These are phyloP conservation scores for Trametes sp. DNA, from an alignment of 1,284 basidiomycete species.

Conservation along the genomic window DNA sequence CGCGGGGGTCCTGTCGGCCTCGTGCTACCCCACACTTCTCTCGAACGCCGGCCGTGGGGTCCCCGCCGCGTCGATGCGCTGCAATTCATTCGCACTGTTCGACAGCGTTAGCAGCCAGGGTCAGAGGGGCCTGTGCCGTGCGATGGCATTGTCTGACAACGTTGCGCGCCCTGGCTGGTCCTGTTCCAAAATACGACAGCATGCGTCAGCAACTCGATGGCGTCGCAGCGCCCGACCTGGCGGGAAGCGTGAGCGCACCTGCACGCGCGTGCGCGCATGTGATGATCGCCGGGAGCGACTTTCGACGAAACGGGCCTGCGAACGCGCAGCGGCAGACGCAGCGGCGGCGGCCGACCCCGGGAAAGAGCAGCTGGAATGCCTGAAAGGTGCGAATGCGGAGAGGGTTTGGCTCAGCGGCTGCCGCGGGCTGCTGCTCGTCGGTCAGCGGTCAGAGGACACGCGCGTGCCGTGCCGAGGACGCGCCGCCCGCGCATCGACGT, in stretches of 20 bases:
- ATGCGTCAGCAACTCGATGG: not conserved
- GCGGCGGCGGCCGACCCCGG: not conserved
- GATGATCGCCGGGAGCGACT: conserved; percentile 2
- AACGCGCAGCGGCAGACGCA: not conserved
- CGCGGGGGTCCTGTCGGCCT: not conserved
- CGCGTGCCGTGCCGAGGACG: conserved; percentile 11
- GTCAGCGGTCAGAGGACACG: not conserved
- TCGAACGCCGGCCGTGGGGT: not conserved
- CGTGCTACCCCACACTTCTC: conserved; percentile 3
- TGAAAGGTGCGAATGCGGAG: not conserved
- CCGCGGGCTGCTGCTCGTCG: too few species aligned
- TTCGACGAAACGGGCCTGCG: not conserved
- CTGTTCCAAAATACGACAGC: not conserved
- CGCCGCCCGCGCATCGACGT: not conserved
- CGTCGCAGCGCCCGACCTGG: not conserved
- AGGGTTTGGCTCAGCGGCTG: not conserved
- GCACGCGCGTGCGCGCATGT: not conserved
- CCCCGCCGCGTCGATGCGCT: not conserved
- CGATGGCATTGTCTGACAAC: not conserved
- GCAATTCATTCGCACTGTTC: not conserved
- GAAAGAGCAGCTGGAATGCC: conserved; percentile 12
- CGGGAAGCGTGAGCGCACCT: not conserved
- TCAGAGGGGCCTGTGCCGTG: not conserved
- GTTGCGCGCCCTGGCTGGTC: too few species aligned
- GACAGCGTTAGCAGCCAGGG: not conserved